A percentile compares a stretch with the other conserved stretches of the same genome.
Evolutionary conservation across 2,329 filamentous ascomycete species (phyloP).

Genomic region (Cercospora sp.): DNA sequence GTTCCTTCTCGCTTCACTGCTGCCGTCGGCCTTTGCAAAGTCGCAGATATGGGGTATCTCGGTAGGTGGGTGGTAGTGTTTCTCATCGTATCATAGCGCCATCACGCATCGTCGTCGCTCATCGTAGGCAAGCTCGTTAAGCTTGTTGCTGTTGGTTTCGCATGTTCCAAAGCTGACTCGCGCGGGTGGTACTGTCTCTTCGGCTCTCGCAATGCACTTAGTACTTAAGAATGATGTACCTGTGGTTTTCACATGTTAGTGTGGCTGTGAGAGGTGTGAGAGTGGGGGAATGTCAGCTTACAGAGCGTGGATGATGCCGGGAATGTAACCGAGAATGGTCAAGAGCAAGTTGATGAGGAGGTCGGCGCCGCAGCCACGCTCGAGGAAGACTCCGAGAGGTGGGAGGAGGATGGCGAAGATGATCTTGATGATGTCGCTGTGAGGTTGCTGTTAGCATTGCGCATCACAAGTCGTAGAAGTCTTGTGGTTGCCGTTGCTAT

Average conservation of each 20-base stretch:
- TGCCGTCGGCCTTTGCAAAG: constrained; percentile 1
- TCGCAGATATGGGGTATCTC: constrained; percentile 13
- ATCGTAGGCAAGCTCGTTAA: background rate
- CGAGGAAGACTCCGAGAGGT: constrained; percentile 89
- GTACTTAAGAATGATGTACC: constrained; percentile 87
- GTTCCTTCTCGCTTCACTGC: background rate
- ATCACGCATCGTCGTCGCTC: background rate
- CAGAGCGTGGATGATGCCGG: constrained; percentile 82
- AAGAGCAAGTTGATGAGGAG: constrained; percentile 90
- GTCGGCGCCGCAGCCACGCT: constrained; percentile 84
- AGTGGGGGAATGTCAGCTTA: constrained; percentile 52
- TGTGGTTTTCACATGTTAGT: constrained; percentile 34
- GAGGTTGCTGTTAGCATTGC: background rate
- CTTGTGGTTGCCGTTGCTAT: constrained; percentile 28
- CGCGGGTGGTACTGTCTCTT: background rate
- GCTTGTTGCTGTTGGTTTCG: background rate
- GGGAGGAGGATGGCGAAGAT: constrained; percentile 87
- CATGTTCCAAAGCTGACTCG: background rate
- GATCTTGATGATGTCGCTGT: constrained; percentile 75
- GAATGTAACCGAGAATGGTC: constrained; percentile 61
- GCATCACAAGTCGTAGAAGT: background rate
- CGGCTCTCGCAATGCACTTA: constrained; percentile 47
- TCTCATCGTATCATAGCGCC: background rate
- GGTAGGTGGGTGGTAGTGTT: background rate
- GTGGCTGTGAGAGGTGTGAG: background rate